Evolutionary conservation across 805 yeast species (phyloP), one percentile per base, ranked within the genome.

Genomic region (Barnettozyma sucrosica): DNA sequence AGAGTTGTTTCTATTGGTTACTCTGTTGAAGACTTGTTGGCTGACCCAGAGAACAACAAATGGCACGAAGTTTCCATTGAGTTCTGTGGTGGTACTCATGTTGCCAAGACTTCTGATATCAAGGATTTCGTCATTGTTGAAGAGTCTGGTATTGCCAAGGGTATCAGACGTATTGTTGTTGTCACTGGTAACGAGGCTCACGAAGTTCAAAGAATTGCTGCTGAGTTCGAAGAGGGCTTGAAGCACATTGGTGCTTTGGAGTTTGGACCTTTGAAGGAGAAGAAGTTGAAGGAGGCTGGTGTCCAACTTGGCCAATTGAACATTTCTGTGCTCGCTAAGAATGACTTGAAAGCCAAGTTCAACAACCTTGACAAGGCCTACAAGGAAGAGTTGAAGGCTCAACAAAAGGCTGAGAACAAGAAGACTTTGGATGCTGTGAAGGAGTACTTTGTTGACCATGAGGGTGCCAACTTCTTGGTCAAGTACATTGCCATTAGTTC

Each of bases 41-140:
- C 75, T 7, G 74, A 81, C 58, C 96, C 97, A 56, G 58, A 71
- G 25, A 85, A 79, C 62, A 70, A 71, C 44, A 79, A 87, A 61
- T 93, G 99, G 98, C 69, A 66, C 59, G 70, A 77, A 37, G 74
- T 77, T 62, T 88, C 97, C 1, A 76, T 93, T 55, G 99, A 93
- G 72, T 93, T 93, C 76, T 93, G 99, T 71, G 99, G 99, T 71
- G 99, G 99, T 70, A 93, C 99, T 11, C 99, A 93, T 63, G 97
- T 93, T 55, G 76, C 79, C 43, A 84, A 85, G 68, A 92, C 98
- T 18, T 85, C 92, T 51, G 98, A 92, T 51, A 93, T 93, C 65
- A 89, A 89, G 66, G 92, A 87, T 56, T 79, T 93, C 55, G 87
- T 93, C 32, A 78, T 93, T 46, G 73, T 85, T 53, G 99, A 93